A percentile compares a stretch with the other conserved stretches of the same genome.
phyloP scores from a whole-genome alignment of 2,329 filamentous ascomycete genomes.

The Alternaria solani region DNA sequence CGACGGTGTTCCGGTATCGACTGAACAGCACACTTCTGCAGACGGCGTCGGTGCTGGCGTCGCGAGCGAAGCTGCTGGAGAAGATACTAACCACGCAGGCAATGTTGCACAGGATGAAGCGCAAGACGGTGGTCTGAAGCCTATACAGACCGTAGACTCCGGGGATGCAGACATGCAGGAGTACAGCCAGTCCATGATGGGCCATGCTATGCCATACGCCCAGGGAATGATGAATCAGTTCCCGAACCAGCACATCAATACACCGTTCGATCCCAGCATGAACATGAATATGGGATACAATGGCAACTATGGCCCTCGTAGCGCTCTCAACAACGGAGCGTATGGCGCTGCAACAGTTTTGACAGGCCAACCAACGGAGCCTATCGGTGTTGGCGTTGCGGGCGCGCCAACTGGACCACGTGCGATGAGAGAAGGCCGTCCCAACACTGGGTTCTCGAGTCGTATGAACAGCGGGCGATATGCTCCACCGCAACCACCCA shows the following conservation, averaged over 20 bases:
- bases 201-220: slow-evolving; percentile 34
- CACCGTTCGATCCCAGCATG: slow-evolving; percentile 49
- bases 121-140: slow-evolving; percentile 36
- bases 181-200: slow-evolving; percentile 42
- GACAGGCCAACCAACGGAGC: slow-evolving; percentile 43
- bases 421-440: slow-evolving; percentile 88
- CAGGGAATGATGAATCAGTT: slow-evolving; percentile 54
- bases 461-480: slow-evolving; percentile 53
- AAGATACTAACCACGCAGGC: slow-evolving; percentile 31
- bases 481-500: slow-evolving; percentile 26
- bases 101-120: slow-evolving; percentile 22
- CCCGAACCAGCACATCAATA: slow-evolving; percentile 61
- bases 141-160: slow-evolving; percentile 47
- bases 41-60: slow-evolving; percentile 14
- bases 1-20: slow-evolving; percentile 16
- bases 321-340: slow-evolving; percentile 52
- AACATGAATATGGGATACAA: slow-evolving; percentile 52
- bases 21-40: slow-evolving; percentile 11
- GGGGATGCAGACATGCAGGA: slow-evolving; percentile 31
- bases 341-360: slow-evolving; percentile 50
- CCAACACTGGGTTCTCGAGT: slow-evolving; percentile 79
- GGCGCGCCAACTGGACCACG: slow-evolving; percentile 90
- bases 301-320: slow-evolving; percentile 54
- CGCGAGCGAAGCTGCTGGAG: slow-evolving; percentile 17
- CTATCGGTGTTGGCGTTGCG: slow-evolving; percentile 65